phyloP scores from a whole-genome alignment of 495 filamentous ascomycete species.

The Evansstolkia leycettana region DNA sequence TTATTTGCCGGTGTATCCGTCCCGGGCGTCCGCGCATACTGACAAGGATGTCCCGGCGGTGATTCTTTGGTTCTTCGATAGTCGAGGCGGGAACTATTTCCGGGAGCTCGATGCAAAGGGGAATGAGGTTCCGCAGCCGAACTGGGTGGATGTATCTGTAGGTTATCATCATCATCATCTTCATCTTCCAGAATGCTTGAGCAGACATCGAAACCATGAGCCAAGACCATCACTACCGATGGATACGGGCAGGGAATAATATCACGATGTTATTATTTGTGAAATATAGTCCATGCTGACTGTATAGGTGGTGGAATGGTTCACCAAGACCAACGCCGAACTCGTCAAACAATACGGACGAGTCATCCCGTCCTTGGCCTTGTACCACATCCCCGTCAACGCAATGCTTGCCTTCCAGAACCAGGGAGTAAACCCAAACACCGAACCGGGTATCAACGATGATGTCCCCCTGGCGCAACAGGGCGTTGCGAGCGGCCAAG shows the following conservation, averaged over 20 bases:
- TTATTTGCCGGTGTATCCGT: slow-evolving; percentile 40
- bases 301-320: slow-evolving; percentile 47
- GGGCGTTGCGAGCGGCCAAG: slow-evolving; percentile 28
- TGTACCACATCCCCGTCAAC: slow-evolving; percentile 59
- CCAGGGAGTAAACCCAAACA: slow-evolving; percentile 20
- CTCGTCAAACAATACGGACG: slow-evolving; percentile 27
- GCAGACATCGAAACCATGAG: no score
- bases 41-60: slow-evolving; percentile 24
- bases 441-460: slow-evolving; percentile 54
- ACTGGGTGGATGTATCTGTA: slow-evolving; percentile 29
- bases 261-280: no score
- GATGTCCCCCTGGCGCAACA: slow-evolving; percentile 45
- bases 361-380: slow-evolving; percentile 51
- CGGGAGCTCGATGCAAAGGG: slow-evolving; percentile 23
- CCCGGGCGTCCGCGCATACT: slow-evolving; percentile 12
- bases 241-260: no score
- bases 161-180: no score
- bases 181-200: no score
- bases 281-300: no score
- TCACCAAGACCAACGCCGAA: slow-evolving; percentile 30
- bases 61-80: slow-evolving; percentile 70
- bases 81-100: slow-evolving; percentile 45
- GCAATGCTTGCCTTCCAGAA: slow-evolving; percentile 43
- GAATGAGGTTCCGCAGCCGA: slow-evolving; percentile 16
- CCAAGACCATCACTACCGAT: no score